phyloP scores from a whole-genome alignment of 352 stramenopile species.

The Globisporangium uncinulatum region DNA sequence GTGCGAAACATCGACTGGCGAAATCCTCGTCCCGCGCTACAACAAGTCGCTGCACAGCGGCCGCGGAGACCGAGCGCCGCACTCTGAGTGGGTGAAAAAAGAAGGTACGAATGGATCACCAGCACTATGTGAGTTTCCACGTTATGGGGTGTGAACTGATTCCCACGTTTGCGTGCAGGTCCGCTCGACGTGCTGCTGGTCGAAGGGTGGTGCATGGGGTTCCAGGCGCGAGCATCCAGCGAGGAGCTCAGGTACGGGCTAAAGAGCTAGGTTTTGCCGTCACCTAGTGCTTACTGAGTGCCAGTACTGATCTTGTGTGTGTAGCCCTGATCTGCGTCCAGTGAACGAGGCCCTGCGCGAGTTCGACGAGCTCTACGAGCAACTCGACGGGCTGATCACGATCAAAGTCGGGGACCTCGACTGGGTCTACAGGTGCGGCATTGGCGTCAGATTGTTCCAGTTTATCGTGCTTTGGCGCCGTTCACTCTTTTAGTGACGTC shows the following conservation, averaged over 20 bases:
- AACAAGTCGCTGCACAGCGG: constrained; percentile 77
- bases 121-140: background rate
- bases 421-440: constrained; percentile 76
- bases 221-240: constrained; percentile 43
- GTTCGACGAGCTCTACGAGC: constrained; percentile 62
- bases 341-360: constrained; percentile 59
- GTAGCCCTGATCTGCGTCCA: constrained; percentile 46
- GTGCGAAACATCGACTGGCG: constrained; percentile 35
- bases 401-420: constrained; percentile 66
- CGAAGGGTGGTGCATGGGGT: constrained; percentile 85
- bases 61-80: constrained; percentile 61
- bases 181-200: constrained; percentile 78
- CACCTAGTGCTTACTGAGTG: background rate
- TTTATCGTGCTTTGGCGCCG: background rate
- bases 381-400: constrained; percentile 63
- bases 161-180: constrained; percentile 18
- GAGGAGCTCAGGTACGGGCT: constrained; percentile 27
- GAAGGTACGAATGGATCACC: constrained; percentile 29
- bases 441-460: background rate
- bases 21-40: constrained; percentile 63
- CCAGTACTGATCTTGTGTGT: background rate
- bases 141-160: background rate
- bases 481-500: no score
- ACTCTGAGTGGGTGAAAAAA: constrained; percentile 44
- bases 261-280: background rate